phyloP scores from a whole-genome alignment of 768 basidiomycete genomes.

The Auriscalpium microsporum region DNA sequence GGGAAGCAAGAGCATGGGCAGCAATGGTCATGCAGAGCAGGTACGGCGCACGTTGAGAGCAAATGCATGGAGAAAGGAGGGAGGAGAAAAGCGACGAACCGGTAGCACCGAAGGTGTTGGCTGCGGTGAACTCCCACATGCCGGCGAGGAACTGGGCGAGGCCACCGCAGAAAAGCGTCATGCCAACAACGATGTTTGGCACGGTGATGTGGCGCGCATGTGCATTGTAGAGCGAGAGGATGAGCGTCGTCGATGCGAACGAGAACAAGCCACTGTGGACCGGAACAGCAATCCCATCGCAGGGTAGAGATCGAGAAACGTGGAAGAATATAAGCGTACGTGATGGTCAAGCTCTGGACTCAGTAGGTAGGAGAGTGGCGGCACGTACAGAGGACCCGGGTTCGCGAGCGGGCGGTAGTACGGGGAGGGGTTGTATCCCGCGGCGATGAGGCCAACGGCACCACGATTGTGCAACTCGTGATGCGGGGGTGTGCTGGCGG shows the following conservation, averaged over 20 bases:
- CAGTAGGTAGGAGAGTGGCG: not conserved
- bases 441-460: not conserved
- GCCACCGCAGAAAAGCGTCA: slow-evolving; percentile 81
- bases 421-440: not conserved
- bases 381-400: slow-evolving; percentile 47
- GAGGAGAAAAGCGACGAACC: slow-evolving; percentile 35
- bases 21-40: too few species aligned
- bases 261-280: slow-evolving; percentile 75
- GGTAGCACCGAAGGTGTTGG: slow-evolving; percentile 64
- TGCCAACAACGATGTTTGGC: slow-evolving; percentile 74
- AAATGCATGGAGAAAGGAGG: slow-evolving; percentile 25
- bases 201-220: slow-evolving; percentile 41
- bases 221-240: slow-evolving; percentile 69
- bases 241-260: slow-evolving; percentile 81
- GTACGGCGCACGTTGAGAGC: too few species aligned
- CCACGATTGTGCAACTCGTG: slow-evolving; percentile 10
- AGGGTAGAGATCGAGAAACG: slow-evolving; percentile 62
- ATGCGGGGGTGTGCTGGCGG: not conserved
- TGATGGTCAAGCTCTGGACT: not conserved
- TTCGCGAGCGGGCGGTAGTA: slow-evolving; percentile 37
- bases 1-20: not conserved
- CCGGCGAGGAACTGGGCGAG: slow-evolving; percentile 81
- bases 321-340: slow-evolving; percentile 8
- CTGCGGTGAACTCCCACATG: slow-evolving; percentile 59
- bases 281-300: not conserved